phyloP scores from a whole-genome alignment of 805 yeast species.

The Yarrowia keelungensis region DNA sequence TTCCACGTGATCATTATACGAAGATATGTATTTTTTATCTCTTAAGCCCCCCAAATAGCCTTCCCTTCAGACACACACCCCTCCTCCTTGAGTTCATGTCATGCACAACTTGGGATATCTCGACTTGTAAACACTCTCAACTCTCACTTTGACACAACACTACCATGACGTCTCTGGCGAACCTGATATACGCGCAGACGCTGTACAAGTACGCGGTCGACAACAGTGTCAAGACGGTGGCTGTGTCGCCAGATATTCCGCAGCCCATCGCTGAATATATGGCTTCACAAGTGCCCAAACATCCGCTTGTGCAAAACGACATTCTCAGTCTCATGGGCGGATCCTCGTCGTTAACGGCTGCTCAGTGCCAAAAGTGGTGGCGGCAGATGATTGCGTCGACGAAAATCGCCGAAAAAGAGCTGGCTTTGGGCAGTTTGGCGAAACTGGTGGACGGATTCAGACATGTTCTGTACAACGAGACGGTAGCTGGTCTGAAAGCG shows the following conservation, averaged over 20 bases:
- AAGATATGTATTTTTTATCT: no score
- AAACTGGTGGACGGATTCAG: conserved; percentile 36
- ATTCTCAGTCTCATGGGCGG: conserved; percentile 7
- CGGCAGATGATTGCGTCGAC: conserved; percentile 16
- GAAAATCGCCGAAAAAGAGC: conserved; percentile 23
- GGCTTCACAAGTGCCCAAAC: conserved; percentile 20
- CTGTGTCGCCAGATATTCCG: conserved; percentile 11
- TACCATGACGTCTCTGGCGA: conserved; percentile 26
- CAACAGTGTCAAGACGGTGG: conserved; percentile 16
- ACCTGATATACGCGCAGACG: conserved; percentile 28
- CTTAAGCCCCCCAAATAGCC: no score
- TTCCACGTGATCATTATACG: no score
- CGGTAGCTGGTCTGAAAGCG: conserved; percentile 8
- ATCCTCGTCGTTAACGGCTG: not conserved
- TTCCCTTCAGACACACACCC: no score
- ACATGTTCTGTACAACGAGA: conserved; percentile 6
- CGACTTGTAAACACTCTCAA: no score
- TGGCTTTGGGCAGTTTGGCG: conserved; percentile 4
- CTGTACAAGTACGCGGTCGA: conserved; percentile 35
- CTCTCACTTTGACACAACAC: not conserved
- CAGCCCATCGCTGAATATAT: conserved; percentile 21
- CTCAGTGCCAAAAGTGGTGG: conserved; percentile 22
- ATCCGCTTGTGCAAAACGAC: not conserved
- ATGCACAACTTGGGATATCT: conserved; percentile 8
- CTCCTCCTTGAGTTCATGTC: no score